Base-by-base conservation (phyloP, 225 moss, liverwort and hornwort species). In the Polytrichum commune region DNA sequence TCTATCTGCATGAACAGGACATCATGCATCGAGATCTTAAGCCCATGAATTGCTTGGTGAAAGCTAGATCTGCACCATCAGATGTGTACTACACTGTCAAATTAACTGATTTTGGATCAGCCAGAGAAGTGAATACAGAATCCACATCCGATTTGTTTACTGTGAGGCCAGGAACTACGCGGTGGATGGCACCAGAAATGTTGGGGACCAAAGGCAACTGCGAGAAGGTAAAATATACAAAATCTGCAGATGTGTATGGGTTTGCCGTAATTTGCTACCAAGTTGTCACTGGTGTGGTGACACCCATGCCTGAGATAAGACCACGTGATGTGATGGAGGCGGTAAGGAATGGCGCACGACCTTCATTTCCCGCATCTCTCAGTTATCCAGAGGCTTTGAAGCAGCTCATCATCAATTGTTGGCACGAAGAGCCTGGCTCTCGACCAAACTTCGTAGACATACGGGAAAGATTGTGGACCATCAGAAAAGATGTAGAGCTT, bases 1-100 rank as follows among this genome's bases (percentile, higher is more conserved):
- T 28, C 27, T 53, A 76, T 19, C 53, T 76, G 68, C 72, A 80
- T 23, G 22, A 22, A 53, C 13, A 6, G 5, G 1, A 27, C 19
- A 1, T 80, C 3, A 75, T 72, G 33, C 75, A 80, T 72, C 75
- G 80, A 30, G 75, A 72, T n/a, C 9, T 80, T 9, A 76, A 80
- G 54, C 4, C 75, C 0, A 6, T 0, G 29, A 80, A 68, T 23
- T 72, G 68, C 60, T 3, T 80, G 55, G 80, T 72, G 53, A 80
- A 60, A 54, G 5, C 1, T 10, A 66, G 32, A 27, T 53, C 74
- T 16, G 16, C 35, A 10, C 7, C 9, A 19, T n/a, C 6, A 7
- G 70, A 60, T 1, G 6, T 25, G 20, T 66, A 56, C 0, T 62
- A 61, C 10, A 24, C 9, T 18, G 25, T 77, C 1, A 75, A 67